Base-by-base conservation (phyloP, 352 stramenopile genomes). In the Elongisporangium anandrum region DNA sequence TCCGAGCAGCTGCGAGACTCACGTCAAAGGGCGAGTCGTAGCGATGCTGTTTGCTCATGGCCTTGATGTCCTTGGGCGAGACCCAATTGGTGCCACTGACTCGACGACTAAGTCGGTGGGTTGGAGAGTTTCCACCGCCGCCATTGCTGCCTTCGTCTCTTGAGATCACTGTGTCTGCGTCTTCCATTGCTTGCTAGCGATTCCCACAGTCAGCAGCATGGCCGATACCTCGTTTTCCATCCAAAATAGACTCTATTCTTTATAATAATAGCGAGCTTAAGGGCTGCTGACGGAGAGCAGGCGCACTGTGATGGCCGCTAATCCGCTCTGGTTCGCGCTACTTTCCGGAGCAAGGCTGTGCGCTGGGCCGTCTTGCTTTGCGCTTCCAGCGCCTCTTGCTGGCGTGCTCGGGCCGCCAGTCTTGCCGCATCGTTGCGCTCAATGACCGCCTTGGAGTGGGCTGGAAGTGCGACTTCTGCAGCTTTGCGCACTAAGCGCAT, bases 1-100 rank as follows among this genome's bases (percentile, higher is more conserved):
- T 84, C 7, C 77, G 62, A 51, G 77, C 77, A 0, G 55, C 69
- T 9, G 73, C 67, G 47, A 91, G 73, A 50, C 75, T 91, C 23
- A 65, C 75, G 24, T 91, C 79, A 51, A 91, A 91, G 5, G 77
- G 77, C 13, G 80, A 87, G 47, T 79, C 72, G 52, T 85, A 87
- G 17, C 65, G 64, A 20, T 65, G 57, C 29, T 81, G 76, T 17
- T 75, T 75, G 59, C 57, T 75, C 57, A 75, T 48, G 24, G 62
- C 60, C 29, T 70, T 72, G 16, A 65, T 58, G 16, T 71, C 66
- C 6, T 41, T 65, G 56, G 17, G 55, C 34, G 66, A 63, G n/a
- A 39, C 54, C 19, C 52, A 26, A 26, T 59, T 65, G 24, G 50
- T 15, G 53, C 22, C 62, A 29, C 47, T 68, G 29, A 69, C 58